A percentile compares a stretch with the other conserved stretches of the same genome.
Evolutionary conservation across 1,284 basidiomycete genomes (phyloP).

Genomic region (Cryptococcus depauperatus): DNA sequence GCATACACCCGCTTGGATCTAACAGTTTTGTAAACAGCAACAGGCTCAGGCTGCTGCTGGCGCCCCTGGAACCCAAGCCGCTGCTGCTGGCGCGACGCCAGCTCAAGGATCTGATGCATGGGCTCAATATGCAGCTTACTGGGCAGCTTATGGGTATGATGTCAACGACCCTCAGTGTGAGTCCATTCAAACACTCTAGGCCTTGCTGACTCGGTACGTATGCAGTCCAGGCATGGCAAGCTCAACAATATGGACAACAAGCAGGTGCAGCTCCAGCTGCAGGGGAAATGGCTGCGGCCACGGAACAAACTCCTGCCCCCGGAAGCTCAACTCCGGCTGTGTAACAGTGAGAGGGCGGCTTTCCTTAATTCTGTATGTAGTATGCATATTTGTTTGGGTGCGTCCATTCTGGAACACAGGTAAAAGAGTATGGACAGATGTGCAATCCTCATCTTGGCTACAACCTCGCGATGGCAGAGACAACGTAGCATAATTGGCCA

Average conservation of each 20-base stretch:
- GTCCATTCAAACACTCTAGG: constrained; percentile 8
- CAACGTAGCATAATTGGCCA: constrained; percentile 1
- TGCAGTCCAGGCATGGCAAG: constrained; percentile 43
- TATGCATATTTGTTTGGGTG: constrained; percentile 3
- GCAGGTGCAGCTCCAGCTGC: constrained; percentile 9
- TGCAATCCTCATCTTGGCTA: constrained; percentile 8
- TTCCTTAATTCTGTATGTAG: neutral
- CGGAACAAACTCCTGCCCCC: constrained; percentile 3
- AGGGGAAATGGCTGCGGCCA: neutral
- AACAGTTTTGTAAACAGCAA: constrained; percentile 26
- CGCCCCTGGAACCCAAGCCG: constrained; percentile 29
- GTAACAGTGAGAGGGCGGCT: neutral
- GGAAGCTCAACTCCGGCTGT: constrained; percentile 6
- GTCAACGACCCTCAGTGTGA: constrained; percentile 54
- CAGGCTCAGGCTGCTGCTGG: constrained; percentile 13
- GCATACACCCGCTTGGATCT: no score
- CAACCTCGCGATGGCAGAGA: neutral
- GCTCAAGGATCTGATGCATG: constrained; percentile 40
- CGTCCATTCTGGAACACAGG: no score
- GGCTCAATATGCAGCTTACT: constrained; percentile 46
- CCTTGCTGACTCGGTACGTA: neutral
- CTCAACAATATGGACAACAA: constrained; percentile 33
- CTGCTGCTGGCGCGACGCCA: constrained; percentile 39
- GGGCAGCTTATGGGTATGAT: constrained; percentile 78
- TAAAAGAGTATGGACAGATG: constrained; percentile 3